Base-by-base conservation (phyloP, 495 filamentous ascomycete genomes). In the Lichenothelia convexa region DNA sequence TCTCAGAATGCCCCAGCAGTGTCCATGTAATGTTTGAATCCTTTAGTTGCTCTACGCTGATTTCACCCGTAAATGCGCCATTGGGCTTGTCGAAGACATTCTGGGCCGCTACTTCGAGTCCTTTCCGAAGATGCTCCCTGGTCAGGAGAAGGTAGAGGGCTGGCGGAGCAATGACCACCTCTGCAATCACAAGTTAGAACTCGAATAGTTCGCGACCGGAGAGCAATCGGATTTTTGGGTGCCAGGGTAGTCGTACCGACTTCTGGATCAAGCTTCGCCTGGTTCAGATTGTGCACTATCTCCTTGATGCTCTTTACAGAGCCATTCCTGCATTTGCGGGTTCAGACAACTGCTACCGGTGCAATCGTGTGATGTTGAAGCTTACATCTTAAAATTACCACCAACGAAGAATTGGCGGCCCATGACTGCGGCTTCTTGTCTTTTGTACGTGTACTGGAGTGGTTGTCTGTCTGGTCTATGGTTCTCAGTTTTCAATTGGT, bases 311-410 rank as follows among this genome's bases (percentile, higher is more conserved):
- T 72, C 56, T 79, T 68, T 54, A 78, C 70, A 45, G 78, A 80
- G 60, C 89, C 87, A 68, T 95, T 97, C 84, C 84, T 93, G 46
- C 32, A 34, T 13, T 7, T 13, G 24, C 3, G 40, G 38, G 40
- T 36, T 31, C 44, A 7, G 13, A 13, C 24, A 27, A 27, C 13
- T 27, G 24, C 13, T 13, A 13, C 7, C 24, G 13, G 24, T 27
- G 24, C 7, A 13, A 27, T 13, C 7, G 24, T 27, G 24, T 27
- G 24, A 7, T 27, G 30, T 31, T n/a, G n/a, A n/a, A n/a, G n/a
- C n/a, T 36, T 57, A 87, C 84, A 93, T 93, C 68, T 97, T 97
- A 70, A 95, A 95, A 74, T 95, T 97, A 55, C 89, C 89, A 58
- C 89, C 89, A 56, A 97, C 83, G 64, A 97, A 94, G 71, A 94